Base-by-base conservation (phyloP, 306 rosid species). In the Cucumis melo region DNA sequence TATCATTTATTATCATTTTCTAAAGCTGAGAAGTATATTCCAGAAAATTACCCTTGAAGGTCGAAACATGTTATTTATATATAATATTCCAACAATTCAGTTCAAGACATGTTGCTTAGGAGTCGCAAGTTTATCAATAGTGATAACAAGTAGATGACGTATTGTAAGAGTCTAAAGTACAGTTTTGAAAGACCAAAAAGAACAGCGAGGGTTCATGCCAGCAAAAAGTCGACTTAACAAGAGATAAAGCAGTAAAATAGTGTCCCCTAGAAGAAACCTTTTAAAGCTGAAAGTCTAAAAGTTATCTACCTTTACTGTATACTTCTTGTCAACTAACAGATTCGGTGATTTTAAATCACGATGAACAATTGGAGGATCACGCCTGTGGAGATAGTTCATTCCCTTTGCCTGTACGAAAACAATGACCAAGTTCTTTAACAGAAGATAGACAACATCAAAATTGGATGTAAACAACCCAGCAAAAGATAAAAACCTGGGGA, bases 321-420 rank as follows among this genome's bases (percentile, higher is more conserved):
- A 95, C 80, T 95, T 90, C 85, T 78, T 95, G 97, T 95, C 99
- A 76, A 92, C 99, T 65, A 95, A 88, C 87, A 95, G 99, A 81
- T 95, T 95, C 61, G 98, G 99, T 71, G 99, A 95, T 82, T 95
- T 95, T 76, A 95, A 80, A 86, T 95, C 99, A 76, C 98, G 90
- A 87, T 95, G 99, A 81, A 95, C 97, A 74, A 95, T 89, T 59
- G 98, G 99, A 79, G 99, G 99, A 62, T 95, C 91, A 44, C 93
- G 89, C 53, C 87, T 95, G 83, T 95, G 99, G 62, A 95, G 98
- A 90, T 95, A 95, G 87, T 95, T 95, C 99, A 95, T 92, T 76
- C 99, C 99, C 80, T 92, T 95, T 64, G 97, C 99, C 99, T 95
- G 87, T 64, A 84, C 62, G 63, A 67, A 83, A 79, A 62, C 80